These are phyloP conservation scores for Umbelopsis ramanniana DNA, from an alignment of 192 early-diverging fungal species.

Conservation along the genomic window DNA sequence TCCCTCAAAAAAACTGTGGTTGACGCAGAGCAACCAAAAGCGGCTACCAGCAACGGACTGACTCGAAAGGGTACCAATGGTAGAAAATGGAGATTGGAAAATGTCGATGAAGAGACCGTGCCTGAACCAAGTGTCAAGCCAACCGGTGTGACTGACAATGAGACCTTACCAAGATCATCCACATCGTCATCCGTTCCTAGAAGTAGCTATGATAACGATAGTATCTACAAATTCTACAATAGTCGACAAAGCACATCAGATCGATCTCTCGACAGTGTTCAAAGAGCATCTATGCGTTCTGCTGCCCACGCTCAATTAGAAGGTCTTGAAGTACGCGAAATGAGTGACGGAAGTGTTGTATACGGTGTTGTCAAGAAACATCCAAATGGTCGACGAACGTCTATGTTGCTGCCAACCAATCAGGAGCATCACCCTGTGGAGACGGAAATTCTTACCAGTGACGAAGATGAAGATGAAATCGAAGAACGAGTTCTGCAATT, in stretches of 20 bases:
- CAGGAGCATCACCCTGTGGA: background rate
- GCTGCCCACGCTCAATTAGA: constrained; percentile 26
- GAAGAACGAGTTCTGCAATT: constrained; percentile 28
- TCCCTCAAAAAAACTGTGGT: constrained; percentile 24
- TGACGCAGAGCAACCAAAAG: constrained; percentile 9
- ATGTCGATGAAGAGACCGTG: constrained; percentile 10
- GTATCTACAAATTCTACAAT: constrained; percentile 28
- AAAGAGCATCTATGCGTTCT: constrained; percentile 7
- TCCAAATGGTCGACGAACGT: constrained; percentile 33
- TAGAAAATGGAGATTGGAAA: constrained; percentile 32
- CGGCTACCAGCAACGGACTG: background rate
- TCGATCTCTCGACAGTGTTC: constrained; percentile 9
- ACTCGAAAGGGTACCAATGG: constrained; percentile 14
- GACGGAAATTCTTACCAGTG: constrained; percentile 4
- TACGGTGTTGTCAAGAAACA: constrained; percentile 38
- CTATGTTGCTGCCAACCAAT: constrained; percentile 14
- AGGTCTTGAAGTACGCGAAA: constrained; percentile 42
- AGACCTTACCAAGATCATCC: background rate
- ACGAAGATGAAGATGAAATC: constrained; percentile 30
- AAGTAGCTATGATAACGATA: constrained; percentile 22
- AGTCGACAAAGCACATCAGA: constrained; percentile 8
- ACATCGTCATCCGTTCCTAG: background rate
- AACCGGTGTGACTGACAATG: background rate
- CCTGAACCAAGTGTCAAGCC: background rate
- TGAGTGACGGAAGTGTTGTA: constrained; percentile 41